phyloP scores from a whole-genome alignment of 495 filamentous ascomycete species.

The Penicillium dipodomyicola region DNA sequence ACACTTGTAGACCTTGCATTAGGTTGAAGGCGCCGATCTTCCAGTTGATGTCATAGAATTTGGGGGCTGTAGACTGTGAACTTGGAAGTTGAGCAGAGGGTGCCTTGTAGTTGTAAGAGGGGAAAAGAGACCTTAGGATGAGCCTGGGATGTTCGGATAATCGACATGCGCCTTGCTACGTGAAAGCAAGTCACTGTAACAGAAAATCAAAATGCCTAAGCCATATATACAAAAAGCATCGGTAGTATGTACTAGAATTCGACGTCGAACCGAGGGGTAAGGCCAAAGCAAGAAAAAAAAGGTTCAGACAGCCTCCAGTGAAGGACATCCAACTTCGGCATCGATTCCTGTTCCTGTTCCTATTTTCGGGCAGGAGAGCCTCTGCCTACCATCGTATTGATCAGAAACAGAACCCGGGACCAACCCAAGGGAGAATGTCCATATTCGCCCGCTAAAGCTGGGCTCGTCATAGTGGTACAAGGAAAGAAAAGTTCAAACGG shows the following conservation, averaged over 20 bases:
- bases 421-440: background rate
- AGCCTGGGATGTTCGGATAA: background rate
- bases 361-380: conserved; percentile 2
- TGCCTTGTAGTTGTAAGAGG: background rate
- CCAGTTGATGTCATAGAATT: background rate
- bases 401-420: background rate
- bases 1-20: background rate
- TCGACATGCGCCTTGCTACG: background rate
- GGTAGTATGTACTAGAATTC: conserved; percentile 5
- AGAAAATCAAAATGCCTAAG: conserved; percentile 4
- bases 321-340: background rate
- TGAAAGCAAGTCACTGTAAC: background rate
- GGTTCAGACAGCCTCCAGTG: background rate
- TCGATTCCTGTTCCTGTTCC: background rate
- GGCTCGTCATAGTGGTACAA: conserved; percentile 10
- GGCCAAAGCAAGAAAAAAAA: background rate
- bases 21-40: background rate
- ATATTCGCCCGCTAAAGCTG: conserved; percentile 2
- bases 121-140: background rate
- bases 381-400: background rate
- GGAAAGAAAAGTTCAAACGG: background rate
- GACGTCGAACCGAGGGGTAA: background rate
- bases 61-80: background rate
- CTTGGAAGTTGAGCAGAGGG: background rate
- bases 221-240: conserved; percentile 6